Conservation (phyloP, 257 asterid genomes). For the Ligustrum vulgare region DNA sequence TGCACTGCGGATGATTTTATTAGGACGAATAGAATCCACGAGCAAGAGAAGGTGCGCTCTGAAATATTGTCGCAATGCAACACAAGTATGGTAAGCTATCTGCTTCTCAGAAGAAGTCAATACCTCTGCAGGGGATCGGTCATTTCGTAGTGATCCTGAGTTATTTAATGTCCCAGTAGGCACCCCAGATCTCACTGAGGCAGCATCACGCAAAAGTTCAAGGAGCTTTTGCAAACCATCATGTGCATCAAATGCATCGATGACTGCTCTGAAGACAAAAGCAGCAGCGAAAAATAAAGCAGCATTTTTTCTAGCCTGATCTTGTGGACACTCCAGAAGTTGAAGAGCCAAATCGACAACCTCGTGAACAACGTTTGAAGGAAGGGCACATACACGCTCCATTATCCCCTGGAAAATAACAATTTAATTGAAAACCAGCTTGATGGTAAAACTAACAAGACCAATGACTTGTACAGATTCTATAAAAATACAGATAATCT, state of each 20-base stretch:
- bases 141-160: conserved; percentile 73
- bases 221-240: conserved; percentile 90
- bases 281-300: conserved; percentile 90
- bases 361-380: conserved; percentile 75
- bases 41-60: conserved; percentile 87
- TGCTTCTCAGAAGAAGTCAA: conserved; percentile 93
- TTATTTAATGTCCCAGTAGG: conserved; percentile 66
- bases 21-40: conserved; percentile 87
- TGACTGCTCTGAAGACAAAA: conserved; percentile 89
- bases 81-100: conserved; percentile 94
- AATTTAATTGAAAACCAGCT: conserved; percentile 13
- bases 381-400: conserved; percentile 99
- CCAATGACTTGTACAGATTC: neutral
- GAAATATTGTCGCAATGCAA: conserved; percentile 85
- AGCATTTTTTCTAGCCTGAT: conserved; percentile 87
- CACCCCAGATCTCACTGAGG: conserved; percentile 93
- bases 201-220: conserved; percentile 81
- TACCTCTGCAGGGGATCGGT: conserved; percentile 80
- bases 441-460: neutral
- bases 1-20: conserved; percentile 72
- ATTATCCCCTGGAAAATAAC: conserved; percentile 71
- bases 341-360: conserved; percentile 88
- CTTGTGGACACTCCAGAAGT: conserved; percentile 80
- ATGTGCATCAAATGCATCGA: conserved; percentile 87
- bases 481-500: neutral